phyloP scores from a whole-genome alignment of 2,329 filamentous ascomycete genomes.

The Colletotrichum phormii region DNA sequence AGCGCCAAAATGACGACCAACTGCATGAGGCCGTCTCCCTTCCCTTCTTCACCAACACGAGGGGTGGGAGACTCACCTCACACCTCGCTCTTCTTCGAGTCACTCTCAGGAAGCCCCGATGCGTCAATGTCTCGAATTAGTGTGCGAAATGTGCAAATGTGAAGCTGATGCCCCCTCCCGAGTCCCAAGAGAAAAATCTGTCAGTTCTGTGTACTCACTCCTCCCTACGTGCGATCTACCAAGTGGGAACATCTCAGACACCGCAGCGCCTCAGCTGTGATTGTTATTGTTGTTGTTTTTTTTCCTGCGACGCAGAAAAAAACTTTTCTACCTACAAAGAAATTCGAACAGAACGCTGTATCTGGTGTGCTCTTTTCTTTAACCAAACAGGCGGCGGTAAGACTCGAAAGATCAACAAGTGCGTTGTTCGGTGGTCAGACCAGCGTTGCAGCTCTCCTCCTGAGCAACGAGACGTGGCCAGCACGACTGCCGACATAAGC shows the following conservation, averaged over 20 bases:
- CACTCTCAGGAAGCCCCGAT: constrained; percentile 7
- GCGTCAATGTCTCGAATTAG: constrained; percentile 27
- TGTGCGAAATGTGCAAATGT: background rate
- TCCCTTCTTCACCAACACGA: constrained; percentile 35
- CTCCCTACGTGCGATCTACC: constrained; percentile 35
- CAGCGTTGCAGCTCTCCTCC: background rate
- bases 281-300: constrained; percentile 5
- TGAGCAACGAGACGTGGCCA: background rate
- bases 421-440: background rate
- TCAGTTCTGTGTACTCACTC: constrained; percentile 22
- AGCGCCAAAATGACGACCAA: constrained; percentile 12
- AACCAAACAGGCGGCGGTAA: background rate
- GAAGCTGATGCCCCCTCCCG: constrained; percentile 10
- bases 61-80: background rate
- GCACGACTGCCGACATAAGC: background rate
- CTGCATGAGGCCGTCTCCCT: constrained; percentile 19
- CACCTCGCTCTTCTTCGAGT: constrained; percentile 1
- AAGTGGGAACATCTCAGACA: constrained; percentile 30
- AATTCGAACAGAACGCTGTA: background rate
- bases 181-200: background rate
- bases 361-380: background rate
- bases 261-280: constrained; percentile 8
- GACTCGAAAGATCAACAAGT: background rate
- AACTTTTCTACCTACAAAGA: constrained; percentile 4
- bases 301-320: constrained; percentile 1